Percentiles rank a stretch among this genome's conserved stretches.
These are phyloP conservation scores for Fusarium sp. DNA, from an alignment of 2,329 filamentous ascomycete genomes.

Conservation along the genomic window DNA sequence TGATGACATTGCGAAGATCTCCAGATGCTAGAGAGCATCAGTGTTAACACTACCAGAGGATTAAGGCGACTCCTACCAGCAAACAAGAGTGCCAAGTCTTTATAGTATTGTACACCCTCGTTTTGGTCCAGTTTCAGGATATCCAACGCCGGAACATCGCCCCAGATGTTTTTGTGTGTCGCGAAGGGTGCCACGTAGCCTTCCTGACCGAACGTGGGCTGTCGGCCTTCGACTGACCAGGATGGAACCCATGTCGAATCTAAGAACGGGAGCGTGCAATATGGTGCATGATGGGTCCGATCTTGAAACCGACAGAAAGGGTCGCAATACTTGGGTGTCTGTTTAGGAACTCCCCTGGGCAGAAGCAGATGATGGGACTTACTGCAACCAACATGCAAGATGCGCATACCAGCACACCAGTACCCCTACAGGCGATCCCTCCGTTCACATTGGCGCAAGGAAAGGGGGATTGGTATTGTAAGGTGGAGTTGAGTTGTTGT, in stretches of 20 bases:
- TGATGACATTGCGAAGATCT: slow-evolving; percentile 15
- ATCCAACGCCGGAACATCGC: slow-evolving; percentile 21
- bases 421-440: background rate
- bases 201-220: background rate
- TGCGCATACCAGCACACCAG: background rate
- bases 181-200: background rate
- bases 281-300: background rate
- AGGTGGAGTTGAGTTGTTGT: background rate
- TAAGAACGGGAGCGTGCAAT: background rate
- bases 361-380: background rate
- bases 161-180: slow-evolving; percentile 4
- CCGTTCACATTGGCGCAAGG: background rate
- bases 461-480: background rate
- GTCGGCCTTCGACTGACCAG: background rate
- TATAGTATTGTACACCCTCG: slow-evolving; percentile 1
- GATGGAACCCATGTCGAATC: background rate
- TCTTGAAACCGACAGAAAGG: slow-evolving; percentile 2
- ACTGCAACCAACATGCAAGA: background rate
- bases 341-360: background rate
- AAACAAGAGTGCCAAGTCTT: slow-evolving; percentile 11
- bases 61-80: background rate
- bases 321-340: slow-evolving; percentile 17
- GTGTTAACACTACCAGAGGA: background rate
- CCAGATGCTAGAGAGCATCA: slow-evolving; percentile 13
- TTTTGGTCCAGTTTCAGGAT: slow-evolving; percentile 14